Evolutionary conservation across 345 rosid species (phyloP).

Genomic region (Eucalyptus microcorys): DNA sequence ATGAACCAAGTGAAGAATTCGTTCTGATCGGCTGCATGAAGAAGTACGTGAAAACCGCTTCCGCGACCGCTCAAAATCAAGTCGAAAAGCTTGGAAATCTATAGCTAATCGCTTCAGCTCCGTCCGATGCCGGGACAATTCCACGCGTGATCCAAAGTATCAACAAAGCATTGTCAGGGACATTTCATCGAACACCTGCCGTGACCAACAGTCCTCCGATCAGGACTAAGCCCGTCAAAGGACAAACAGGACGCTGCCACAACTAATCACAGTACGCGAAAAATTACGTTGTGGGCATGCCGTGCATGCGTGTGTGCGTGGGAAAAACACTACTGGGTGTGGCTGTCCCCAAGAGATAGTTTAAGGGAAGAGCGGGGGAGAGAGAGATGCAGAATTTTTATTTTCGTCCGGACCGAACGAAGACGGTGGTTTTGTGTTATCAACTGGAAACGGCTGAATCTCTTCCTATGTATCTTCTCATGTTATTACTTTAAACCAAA

Average conservation of each 20-base stretch:
- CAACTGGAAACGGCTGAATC: background rate
- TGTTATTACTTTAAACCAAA: background rate
- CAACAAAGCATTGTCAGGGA: background rate
- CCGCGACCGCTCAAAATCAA: background rate
- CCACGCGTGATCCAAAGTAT: background rate
- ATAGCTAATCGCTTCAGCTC: background rate
- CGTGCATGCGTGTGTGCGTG: rapidly evolving
- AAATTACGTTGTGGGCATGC: background rate
- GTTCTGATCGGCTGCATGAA: background rate
- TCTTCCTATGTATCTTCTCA: background rate
- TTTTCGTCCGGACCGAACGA: background rate
- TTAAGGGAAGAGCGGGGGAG: background rate
- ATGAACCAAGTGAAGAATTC: background rate
- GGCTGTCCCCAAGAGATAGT: background rate
- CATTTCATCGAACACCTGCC: background rate
- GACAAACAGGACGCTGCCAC: background rate
- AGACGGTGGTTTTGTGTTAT: background rate
- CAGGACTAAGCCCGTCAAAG: background rate
- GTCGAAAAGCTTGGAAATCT: background rate
- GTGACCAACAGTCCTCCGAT: background rate
- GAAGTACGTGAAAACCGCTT: background rate
- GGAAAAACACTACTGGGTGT: background rate
- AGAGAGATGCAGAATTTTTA: background rate
- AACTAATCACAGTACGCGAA: background rate
- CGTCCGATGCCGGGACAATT: background rate